These are phyloP conservation scores for Phaeosphaeria sp. DNA, from an alignment of 2,329 filamentous ascomycete species.

Conservation along the genomic window DNA sequence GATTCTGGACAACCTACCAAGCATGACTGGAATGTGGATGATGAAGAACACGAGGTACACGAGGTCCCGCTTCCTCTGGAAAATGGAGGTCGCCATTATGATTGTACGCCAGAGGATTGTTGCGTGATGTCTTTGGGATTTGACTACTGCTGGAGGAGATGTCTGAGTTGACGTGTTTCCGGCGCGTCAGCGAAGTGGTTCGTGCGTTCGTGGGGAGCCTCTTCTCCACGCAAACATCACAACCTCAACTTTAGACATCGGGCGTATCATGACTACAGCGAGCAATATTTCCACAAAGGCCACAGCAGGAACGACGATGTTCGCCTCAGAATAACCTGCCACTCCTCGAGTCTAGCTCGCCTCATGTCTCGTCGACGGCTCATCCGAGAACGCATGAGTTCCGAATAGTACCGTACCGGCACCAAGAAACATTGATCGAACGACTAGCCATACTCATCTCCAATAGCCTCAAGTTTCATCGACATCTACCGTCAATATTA, in stretches of 20 bases:
- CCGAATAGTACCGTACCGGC: neutral
- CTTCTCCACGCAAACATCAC: neutral
- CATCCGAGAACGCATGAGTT: neutral
- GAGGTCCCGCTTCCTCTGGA: slow-evolving; percentile 53
- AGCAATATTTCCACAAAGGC: neutral
- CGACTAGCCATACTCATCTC: neutral
- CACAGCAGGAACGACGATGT: neutral
- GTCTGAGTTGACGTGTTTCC: neutral
- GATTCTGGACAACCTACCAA: slow-evolving; percentile 52
- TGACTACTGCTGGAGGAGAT: neutral
- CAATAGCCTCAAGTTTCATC: neutral
- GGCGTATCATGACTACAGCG: neutral
- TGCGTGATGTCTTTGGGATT: neutral
- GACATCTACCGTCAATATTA: neutral
- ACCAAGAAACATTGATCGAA: neutral
- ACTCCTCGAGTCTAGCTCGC: neutral
- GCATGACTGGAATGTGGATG: slow-evolving; percentile 67
- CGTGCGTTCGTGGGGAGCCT: neutral
- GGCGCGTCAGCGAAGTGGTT: neutral
- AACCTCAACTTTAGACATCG: neutral
- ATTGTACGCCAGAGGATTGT: neutral
- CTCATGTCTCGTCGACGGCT: neutral
- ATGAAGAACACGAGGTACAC: slow-evolving; percentile 67
- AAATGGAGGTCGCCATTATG: slow-evolving; percentile 40
- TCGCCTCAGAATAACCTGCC: neutral